These are phyloP conservation scores for Cladophialophora yegresii DNA, from an alignment of 2,329 filamentous ascomycete species.

Conservation along the genomic window DNA sequence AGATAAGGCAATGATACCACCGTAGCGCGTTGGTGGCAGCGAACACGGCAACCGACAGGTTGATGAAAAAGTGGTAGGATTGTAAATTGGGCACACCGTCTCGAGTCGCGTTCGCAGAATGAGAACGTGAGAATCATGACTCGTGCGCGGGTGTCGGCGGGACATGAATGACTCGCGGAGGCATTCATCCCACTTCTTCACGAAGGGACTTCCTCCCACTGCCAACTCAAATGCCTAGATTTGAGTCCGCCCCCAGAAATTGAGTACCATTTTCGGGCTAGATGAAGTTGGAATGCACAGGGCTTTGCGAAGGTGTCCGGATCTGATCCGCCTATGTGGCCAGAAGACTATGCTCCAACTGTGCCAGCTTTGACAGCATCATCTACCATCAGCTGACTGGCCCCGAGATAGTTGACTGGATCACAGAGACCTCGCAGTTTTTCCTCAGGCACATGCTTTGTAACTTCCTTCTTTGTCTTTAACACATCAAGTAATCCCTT, in stretches of 20 bases:
- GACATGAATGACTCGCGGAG: not conserved
- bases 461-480: conserved; percentile 48
- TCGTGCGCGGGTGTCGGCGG: not conserved
- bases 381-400: conserved; percentile 34
- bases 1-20: not conserved
- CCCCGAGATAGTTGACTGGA: conserved; percentile 50
- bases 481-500: conserved; percentile 48
- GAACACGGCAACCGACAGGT: not conserved
- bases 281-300: not conserved
- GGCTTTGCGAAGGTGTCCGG: not conserved
- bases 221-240: not conserved
- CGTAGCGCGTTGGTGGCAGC: not conserved
- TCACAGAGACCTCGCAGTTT: conserved; percentile 59
- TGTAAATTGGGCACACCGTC: too few relatives aligned
- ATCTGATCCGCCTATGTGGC: not conserved
- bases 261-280: not conserved
- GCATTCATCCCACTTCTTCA: conserved; percentile 23
- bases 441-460: conserved; percentile 47
- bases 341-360: not conserved
- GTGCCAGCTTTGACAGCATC: conserved; percentile 16
- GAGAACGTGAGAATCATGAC: not conserved
- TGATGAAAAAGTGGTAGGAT: not conserved
- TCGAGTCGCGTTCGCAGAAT: not conserved
- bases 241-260: not conserved
- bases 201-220: conserved; percentile 42